Evolutionary conservation across 768 basidiomycete species (phyloP).

Genomic region (Amanita brunnescens): DNA sequence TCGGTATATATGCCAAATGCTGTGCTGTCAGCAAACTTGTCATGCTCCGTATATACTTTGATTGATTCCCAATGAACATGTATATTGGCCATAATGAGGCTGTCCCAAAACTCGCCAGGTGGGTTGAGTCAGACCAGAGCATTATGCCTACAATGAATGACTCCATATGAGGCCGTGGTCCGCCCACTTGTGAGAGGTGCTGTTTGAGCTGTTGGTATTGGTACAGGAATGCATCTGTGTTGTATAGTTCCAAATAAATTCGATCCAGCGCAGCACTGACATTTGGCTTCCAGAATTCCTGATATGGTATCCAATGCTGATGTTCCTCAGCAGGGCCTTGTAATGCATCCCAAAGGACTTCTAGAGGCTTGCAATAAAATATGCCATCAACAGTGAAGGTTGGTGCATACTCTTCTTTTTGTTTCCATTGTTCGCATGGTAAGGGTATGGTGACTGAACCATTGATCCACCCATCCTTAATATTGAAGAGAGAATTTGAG

Average conservation of each 20-base stretch:
- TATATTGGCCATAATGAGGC: too few species aligned
- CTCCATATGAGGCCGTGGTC: too few species aligned
- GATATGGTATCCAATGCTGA: not conserved
- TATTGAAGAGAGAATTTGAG: not conserved
- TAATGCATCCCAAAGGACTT: not conserved
- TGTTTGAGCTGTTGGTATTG: not conserved
- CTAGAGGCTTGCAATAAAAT: not conserved
- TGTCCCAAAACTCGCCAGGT: too few species aligned
- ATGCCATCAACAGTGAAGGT: not conserved
- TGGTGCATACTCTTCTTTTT: not conserved
- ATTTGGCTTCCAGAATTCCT: not conserved
- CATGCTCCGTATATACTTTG: too few species aligned
- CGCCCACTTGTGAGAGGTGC: conserved; percentile 1
- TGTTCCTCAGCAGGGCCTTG: not conserved
- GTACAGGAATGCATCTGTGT: not conserved
- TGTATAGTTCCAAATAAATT: not conserved
- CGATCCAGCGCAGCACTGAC: not conserved
- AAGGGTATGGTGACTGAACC: not conserved
- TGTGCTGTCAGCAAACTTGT: too few species aligned
- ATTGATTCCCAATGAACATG: too few species aligned
- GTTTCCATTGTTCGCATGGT: not conserved
- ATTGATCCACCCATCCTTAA: not conserved
- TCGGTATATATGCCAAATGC: too few species aligned
- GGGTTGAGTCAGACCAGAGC: too few species aligned
- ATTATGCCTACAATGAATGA: too few species aligned